phyloP scores from a whole-genome alignment of 1,139 yeast species.

The Spathaspora sp. region DNA sequence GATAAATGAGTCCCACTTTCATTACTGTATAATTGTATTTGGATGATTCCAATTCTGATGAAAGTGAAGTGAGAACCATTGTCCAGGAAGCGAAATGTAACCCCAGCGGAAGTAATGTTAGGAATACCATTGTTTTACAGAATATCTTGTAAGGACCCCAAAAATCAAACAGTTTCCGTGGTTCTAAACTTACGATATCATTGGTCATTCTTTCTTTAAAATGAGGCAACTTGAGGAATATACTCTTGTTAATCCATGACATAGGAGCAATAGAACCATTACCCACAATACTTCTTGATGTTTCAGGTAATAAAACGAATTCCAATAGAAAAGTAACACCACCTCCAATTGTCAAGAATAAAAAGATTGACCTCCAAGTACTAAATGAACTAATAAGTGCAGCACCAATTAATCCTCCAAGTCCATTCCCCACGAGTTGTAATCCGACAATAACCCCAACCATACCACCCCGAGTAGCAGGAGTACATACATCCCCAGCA shows the following conservation, averaged over 20 bases:
- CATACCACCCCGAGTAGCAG: slow-evolving; percentile 38
- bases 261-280: slow-evolving; percentile 36
- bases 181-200: slow-evolving; percentile 26
- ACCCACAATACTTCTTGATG: slow-evolving; percentile 36
- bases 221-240: slow-evolving; percentile 24
- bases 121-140: slow-evolving; percentile 21
- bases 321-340: slow-evolving; percentile 29
- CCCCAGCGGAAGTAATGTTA: slow-evolving; percentile 32
- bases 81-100: slow-evolving; percentile 41
- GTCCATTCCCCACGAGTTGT: slow-evolving; percentile 38
- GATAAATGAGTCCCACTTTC: slow-evolving; percentile 38
- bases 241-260: slow-evolving; percentile 20
- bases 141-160: slow-evolving; percentile 32
- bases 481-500: slow-evolving; percentile 41
- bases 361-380: slow-evolving; percentile 39
- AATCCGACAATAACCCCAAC: slow-evolving; percentile 38
- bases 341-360: slow-evolving; percentile 38
- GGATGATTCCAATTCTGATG: slow-evolving; percentile 28
- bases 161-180: slow-evolving; percentile 20
- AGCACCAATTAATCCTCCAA: slow-evolving; percentile 43
- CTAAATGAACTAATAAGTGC: slow-evolving; percentile 28
- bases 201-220: slow-evolving; percentile 26
- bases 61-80: slow-evolving; percentile 32
- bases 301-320: slow-evolving; percentile 32
- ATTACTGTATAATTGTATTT: slow-evolving; percentile 33